These are phyloP conservation scores for Kregervanrija delftensis DNA, from an alignment of 805 yeast genomes.

Conservation along the genomic window DNA sequence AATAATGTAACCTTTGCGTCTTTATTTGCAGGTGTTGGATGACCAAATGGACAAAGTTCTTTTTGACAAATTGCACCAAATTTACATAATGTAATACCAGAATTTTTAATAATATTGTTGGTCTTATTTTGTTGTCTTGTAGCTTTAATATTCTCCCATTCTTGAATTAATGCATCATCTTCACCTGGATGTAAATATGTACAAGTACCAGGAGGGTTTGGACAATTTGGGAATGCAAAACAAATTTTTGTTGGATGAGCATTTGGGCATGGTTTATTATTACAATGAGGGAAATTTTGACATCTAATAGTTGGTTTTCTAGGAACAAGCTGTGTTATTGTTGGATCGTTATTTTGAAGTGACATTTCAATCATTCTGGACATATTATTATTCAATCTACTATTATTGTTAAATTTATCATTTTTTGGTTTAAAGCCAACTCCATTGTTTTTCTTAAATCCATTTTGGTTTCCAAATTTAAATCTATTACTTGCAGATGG, in stretches of 20 bases:
- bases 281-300: constrained; percentile 64
- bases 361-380: constrained; percentile 27
- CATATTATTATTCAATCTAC: constrained; percentile 7
- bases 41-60: constrained; percentile 80
- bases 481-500: neutral
- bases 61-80: constrained; percentile 72
- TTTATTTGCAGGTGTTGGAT: constrained; percentile 81
- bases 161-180: constrained; percentile 67
- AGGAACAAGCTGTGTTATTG: constrained; percentile 32
- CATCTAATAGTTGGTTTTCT: constrained; percentile 59
- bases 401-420: constrained; percentile 1
- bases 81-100: constrained; percentile 61
- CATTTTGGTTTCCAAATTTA: neutral
- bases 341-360: constrained; percentile 18
- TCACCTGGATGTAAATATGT: constrained; percentile 78
- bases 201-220: constrained; percentile 77
- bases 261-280: constrained; percentile 55
- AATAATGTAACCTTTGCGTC: constrained; percentile 60
- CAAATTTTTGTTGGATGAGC: constrained; percentile 80
- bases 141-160: constrained; percentile 52
- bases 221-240: constrained; percentile 69
- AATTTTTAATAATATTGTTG: constrained; percentile 6
- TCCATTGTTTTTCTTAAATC: neutral
- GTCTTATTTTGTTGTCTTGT: constrained; percentile 14
- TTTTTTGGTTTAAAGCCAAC: neutral